Conservation (phyloP, 192 early-diverging fungal genomes). For the Podila verticillata region DNA sequence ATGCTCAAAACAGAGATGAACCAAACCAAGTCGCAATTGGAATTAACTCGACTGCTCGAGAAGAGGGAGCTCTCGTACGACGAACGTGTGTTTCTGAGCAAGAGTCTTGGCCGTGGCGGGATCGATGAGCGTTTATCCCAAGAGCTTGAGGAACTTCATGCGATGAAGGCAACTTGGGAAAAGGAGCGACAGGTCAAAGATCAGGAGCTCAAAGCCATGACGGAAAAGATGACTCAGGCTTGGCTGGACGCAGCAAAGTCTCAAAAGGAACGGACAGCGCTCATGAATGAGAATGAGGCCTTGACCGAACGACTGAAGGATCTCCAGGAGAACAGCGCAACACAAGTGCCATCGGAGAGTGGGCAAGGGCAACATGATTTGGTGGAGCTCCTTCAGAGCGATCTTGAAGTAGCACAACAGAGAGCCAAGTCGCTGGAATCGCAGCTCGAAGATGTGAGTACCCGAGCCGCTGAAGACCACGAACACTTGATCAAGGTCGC, state of each 20-base stretch:
- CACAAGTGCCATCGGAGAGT: conserved; percentile 1
- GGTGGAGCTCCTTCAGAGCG: conserved; percentile 39
- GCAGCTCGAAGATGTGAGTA: conserved; percentile 47
- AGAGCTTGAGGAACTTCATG: conserved; percentile 47
- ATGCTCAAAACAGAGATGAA: conserved; percentile 75
- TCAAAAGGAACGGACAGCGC: conserved; percentile 32
- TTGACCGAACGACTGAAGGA: background rate
- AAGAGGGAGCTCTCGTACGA: conserved; percentile 50
- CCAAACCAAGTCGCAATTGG: conserved; percentile 68
- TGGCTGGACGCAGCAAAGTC: conserved; percentile 41
- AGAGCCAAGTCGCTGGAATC: conserved; percentile 27
- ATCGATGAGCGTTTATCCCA: conserved; percentile 36
- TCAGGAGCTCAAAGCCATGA: conserved; percentile 38
- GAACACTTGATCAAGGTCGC: conserved; percentile 12
- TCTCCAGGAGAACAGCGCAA: background rate
- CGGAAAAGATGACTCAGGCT: conserved; percentile 49
- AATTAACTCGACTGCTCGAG: conserved; percentile 55
- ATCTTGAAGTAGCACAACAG: conserved; percentile 40
- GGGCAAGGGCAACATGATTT: conserved; percentile 13
- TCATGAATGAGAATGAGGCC: conserved; percentile 24
- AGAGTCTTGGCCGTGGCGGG: conserved; percentile 38
- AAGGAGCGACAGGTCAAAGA: conserved; percentile 50
- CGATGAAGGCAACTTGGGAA: conserved; percentile 39
- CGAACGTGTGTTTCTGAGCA: conserved; percentile 39
- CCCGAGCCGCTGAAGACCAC: conserved; percentile 23